Base-by-base conservation (phyloP, 495 filamentous ascomycete species). In the Endocarpon pusillum region DNA sequence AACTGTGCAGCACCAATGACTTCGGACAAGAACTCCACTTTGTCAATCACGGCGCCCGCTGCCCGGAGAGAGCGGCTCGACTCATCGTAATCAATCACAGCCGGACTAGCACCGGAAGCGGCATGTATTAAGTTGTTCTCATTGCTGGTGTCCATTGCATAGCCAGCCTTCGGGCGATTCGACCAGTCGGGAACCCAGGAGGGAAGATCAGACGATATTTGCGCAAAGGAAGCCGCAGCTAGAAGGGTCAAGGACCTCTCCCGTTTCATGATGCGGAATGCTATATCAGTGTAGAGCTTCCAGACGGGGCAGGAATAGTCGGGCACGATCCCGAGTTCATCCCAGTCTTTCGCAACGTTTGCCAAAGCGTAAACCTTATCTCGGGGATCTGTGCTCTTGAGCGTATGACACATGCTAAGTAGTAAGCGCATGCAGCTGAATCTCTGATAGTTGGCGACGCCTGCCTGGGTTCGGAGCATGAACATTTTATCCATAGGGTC, bases 121-220 rank as follows among this genome's bases (percentile, higher is more conserved):
- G n/a, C n/a, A n/a, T n/a, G n/a, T n/a, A n/a, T n/a, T n/a, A n/a
- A n/a, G n/a, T n/a, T n/a, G n/a, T n/a, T n/a, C n/a, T n/a, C n/a
- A n/a, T n/a, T n/a, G n/a, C n/a, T n/a, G n/a, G n/a, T n/a, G n/a
- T n/a, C n/a, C n/a, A n/a, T n/a, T n/a, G n/a, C n/a, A n/a, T n/a
- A n/a, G n/a, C n/a, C n/a, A n/a, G n/a, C n/a, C n/a, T n/a, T 25
- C 23, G 23, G 23, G 23, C 12, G 8, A 8, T 8, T 12, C 8
- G 23, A 25, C 40, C 40, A 42, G 31, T 39, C 35, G 20, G 36
- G 36, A 6, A 42, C 40, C 40, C 40, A 42, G 4, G 40, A 42
- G 3, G 40, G 40, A 3, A 27, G 26, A 19, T 26, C 14, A 4
- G 25, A 7, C n/a, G 20, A 10, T n/a, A 22, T 28, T 4, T 39